Evolutionary conservation across 371 early-diverging fungal species (phyloP).

Genomic region (Smittium culicis): DNA sequence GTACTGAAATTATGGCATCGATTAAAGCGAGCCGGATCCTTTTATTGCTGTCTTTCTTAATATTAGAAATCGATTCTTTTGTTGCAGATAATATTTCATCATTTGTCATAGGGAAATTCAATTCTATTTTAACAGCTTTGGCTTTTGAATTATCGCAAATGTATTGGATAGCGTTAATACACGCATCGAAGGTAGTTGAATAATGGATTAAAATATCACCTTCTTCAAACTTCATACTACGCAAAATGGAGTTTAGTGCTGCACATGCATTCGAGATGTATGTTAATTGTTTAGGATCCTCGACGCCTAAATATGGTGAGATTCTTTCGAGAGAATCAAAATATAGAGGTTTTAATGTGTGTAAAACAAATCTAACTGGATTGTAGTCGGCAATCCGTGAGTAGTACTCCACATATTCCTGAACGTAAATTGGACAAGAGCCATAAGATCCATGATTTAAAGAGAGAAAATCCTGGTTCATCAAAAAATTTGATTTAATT

Average conservation of each 20-base stretch:
- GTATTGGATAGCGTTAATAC: neutral
- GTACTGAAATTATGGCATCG: too few species aligned
- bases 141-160: neutral
- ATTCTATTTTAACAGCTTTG: neutral
- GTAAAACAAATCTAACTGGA: neutral
- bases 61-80: neutral
- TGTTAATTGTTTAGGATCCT: neutral
- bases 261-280: neutral
- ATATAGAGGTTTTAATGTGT: neutral
- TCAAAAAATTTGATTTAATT: neutral
- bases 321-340: neutral
- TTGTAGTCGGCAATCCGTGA: neutral
- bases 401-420: neutral
- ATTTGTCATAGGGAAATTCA: conserved; percentile 1
- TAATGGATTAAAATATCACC: neutral
- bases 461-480: neutral
- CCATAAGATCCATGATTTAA: conserved; percentile 3
- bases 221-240: neutral
- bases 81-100: neutral
- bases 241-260: neutral
- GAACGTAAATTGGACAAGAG: neutral
- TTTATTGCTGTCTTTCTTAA: neutral
- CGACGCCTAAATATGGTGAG: neutral
- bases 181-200: neutral
- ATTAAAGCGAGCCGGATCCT: conserved; percentile 1